Evolutionary conservation across 139 green algal genomes (phyloP), one percentile per base, ranked within the genome.

Genomic region (Tetradesmus lagerheimii): DNA sequence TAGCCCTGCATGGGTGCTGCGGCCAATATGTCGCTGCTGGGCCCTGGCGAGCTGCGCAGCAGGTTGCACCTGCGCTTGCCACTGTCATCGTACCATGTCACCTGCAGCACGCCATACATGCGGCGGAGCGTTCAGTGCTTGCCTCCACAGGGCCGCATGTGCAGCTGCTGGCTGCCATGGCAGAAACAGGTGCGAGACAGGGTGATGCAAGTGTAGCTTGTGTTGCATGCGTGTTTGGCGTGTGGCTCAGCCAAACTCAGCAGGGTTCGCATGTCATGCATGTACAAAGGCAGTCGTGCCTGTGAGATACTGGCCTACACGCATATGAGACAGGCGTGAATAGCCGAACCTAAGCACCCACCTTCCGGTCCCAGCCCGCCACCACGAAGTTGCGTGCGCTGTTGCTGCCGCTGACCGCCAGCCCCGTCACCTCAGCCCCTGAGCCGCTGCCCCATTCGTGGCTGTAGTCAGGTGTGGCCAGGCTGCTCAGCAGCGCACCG

Each of bases 321-420:
- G n/a, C n/a, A n/a, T n/a, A n/a, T n/a, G n/a, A n/a, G n/a, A n/a
- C n/a, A n/a, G n/a, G n/a, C n/a, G n/a, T n/a, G n/a, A n/a, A n/a
- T n/a, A 75, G 64, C 64, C 64, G 1, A 18, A 75, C 64, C 67
- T 37, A 16, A 37, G 71, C 31, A 37, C 82, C 0, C 64, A 88
- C 83, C 83, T 88, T 88, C 23, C 83, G 66, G 64, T 88, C 83
- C 83, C 83, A 88, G 11, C 83, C 83, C 3, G 34, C 84, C 43
- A 86, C 80, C 16, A 89, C 47, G 12, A 80, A 64, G 83, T 37
- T 80, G 12, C 11, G 11, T 29, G 37, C 64, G 39, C 80, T 45
- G 64, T 80, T 80, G 64, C 62, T 88, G 64, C 62, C 66, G 83
- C 27, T 57, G 38, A 79, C 64, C 15, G 38, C 83, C 9, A 88